A percentile compares a stretch with the other conserved stretches of the same genome.
Evolutionary conservation across 2,329 filamentous ascomycete genomes (phyloP).

Genomic region (Fragosphaeria purpurea): DNA sequence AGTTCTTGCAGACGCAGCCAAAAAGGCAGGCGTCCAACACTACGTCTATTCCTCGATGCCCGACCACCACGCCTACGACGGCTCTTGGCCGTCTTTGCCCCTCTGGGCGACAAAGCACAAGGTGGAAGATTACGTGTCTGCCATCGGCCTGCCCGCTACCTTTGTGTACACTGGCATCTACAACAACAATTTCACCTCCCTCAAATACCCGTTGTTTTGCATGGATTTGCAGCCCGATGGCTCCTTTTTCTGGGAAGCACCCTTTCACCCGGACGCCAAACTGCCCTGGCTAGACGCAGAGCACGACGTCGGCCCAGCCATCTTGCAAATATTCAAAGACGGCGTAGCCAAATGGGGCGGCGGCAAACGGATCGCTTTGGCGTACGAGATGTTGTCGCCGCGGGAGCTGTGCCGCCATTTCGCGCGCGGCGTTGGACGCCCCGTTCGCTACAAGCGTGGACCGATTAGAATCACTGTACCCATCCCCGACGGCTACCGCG

Average conservation of each 20-base stretch:
- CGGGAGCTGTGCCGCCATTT: constrained; percentile 74
- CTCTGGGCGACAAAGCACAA: constrained; percentile 89
- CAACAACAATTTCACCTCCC: constrained; percentile 96
- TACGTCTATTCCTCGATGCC: constrained; percentile 98
- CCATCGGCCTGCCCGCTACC: constrained; percentile 73
- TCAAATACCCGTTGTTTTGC: constrained; percentile 87
- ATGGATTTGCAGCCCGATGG: constrained; percentile 82
- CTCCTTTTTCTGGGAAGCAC: constrained; percentile 85
- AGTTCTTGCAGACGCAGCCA: constrained; percentile 80
- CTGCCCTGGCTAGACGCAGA: constrained; percentile 94
- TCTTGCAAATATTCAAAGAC: constrained; percentile 92
- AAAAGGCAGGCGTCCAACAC: constrained; percentile 73
- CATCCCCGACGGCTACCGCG: constrained; percentile 78
- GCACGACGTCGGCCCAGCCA: constrained; percentile 86
- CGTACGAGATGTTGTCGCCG: constrained; percentile 82
- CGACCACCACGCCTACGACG: constrained; percentile 73
- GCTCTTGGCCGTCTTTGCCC: constrained; percentile 70
- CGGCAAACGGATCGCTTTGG: constrained; percentile 65
- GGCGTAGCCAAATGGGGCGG: constrained; percentile 75
- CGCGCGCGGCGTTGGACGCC: constrained; percentile 64
- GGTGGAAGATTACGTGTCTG: constrained; percentile 81
- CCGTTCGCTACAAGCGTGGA: constrained; percentile 66
- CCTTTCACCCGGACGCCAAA: constrained; percentile 81
- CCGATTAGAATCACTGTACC: constrained; percentile 77
- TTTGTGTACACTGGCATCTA: constrained; percentile 97